Percentiles rank a stretch among this genome's conserved stretches.
Evolutionary conservation across 345 rosid genomes (phyloP).

Genomic region (Pistacia integerrima): DNA sequence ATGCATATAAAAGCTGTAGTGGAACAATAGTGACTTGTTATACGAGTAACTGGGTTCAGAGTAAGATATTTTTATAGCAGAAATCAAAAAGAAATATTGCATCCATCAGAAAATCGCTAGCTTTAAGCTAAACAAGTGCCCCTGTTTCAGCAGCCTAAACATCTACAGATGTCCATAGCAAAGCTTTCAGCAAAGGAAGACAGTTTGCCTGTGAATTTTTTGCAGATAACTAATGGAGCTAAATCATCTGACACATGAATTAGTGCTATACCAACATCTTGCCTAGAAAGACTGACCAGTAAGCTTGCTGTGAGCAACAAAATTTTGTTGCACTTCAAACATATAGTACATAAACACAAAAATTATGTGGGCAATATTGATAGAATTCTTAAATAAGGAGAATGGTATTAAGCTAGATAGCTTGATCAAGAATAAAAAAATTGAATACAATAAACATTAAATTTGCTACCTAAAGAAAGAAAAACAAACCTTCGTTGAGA

Average conservation of each 20-base stretch:
- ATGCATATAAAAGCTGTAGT: background rate
- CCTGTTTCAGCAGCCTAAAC: background rate
- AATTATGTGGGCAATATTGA: too few species aligned
- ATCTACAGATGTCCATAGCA: background rate
- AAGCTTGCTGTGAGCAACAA: background rate
- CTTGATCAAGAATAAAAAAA: constrained; percentile 6
- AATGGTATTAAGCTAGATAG: background rate
- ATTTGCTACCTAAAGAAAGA: constrained; percentile 1
- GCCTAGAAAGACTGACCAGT: background rate
- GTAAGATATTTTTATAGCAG: background rate
- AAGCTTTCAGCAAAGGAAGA: background rate
- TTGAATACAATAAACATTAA: background rate
- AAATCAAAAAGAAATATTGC: background rate
- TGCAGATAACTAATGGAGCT: background rate
- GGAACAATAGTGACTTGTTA: background rate
- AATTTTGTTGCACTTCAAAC: background rate
- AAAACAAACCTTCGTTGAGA: constrained; percentile 54
- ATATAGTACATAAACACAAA: background rate
- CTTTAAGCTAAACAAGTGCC: background rate
- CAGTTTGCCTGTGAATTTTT: background rate
- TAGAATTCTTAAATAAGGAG: too few species aligned
- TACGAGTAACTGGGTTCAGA: background rate
- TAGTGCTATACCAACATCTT: background rate
- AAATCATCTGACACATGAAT: background rate
- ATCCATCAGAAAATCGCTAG: background rate